Evolutionary conservation across 331 rosid species (phyloP).

Genomic region (Cydonia oblonga): DNA sequence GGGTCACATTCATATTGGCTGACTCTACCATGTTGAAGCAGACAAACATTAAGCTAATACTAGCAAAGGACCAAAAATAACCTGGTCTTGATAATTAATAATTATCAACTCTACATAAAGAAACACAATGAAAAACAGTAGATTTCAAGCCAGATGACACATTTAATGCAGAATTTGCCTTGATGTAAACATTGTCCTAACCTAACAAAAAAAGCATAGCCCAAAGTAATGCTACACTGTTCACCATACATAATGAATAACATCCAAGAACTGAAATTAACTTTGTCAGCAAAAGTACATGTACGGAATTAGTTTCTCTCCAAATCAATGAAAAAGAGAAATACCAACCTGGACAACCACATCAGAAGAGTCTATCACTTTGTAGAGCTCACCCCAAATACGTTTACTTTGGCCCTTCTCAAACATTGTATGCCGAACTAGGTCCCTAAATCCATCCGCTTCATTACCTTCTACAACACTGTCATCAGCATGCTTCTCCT

Average conservation of each 20-base stretch:
- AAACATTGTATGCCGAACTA: constrained; percentile 88
- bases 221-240: neutral
- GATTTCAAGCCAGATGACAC: neutral
- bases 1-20: neutral
- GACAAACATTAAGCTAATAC: neutral
- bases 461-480: constrained; percentile 40
- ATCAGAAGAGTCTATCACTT: constrained; percentile 92
- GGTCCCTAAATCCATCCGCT: constrained; percentile 74
- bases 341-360: constrained; percentile 86
- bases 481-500: constrained; percentile 42
- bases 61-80: neutral
- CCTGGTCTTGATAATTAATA: neutral
- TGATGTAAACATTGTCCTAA: neutral
- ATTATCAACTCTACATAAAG: neutral
- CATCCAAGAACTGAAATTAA: neutral
- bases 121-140: neutral
- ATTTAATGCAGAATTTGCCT: neutral
- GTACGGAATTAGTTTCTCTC: neutral
- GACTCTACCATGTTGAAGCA: neutral
- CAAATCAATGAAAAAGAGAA: neutral
- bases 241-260: neutral
- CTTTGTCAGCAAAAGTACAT: neutral
- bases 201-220: neutral
- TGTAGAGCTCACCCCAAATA: constrained; percentile 99
- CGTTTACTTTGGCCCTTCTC: constrained; percentile 99